phyloP scores from a whole-genome alignment of 768 basidiomycete species.

The Hypholoma fasciculare region DNA sequence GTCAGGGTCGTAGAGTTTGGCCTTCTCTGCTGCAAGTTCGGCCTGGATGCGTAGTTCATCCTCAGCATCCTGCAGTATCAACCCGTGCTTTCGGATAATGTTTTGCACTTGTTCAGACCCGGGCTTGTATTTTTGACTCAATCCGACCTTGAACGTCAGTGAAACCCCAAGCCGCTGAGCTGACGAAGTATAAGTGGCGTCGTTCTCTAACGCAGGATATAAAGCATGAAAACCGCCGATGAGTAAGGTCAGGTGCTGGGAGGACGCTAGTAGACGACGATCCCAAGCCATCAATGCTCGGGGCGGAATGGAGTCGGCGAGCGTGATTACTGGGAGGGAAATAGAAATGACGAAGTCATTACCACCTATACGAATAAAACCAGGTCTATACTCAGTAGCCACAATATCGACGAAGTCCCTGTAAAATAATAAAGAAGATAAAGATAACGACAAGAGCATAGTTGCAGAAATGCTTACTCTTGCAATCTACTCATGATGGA shows the following conservation, averaged over 20 bases:
- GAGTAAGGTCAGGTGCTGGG: constrained; percentile 63
- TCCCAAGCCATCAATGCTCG: constrained; percentile 79
- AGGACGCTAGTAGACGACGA: constrained; percentile 53
- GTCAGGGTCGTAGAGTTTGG: constrained; percentile 26
- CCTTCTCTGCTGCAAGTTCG: constrained; percentile 29
- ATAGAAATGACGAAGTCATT: constrained; percentile 57
- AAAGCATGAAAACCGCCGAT: constrained; percentile 54
- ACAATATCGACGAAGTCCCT: constrained; percentile 67
- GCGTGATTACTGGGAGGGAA: constrained; percentile 52
- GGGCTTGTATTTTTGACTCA: constrained; percentile 63
- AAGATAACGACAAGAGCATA: background rate
- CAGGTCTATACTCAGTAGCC: constrained; percentile 57
- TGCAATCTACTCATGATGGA: constrained; percentile 28
- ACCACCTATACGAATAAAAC: constrained; percentile 49
- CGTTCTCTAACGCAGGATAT: constrained; percentile 51
- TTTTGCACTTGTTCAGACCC: constrained; percentile 46
- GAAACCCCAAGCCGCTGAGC: constrained; percentile 34
- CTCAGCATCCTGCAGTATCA: constrained; percentile 44
- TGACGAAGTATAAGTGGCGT: constrained; percentile 37
- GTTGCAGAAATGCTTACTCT: constrained; percentile 21
- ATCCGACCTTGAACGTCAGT: constrained; percentile 61
- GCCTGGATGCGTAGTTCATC: constrained; percentile 36
- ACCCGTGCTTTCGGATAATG: constrained; percentile 48
- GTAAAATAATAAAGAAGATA: background rate
- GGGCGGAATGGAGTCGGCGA: constrained; percentile 55